Percentiles rank a stretch among this genome's conserved stretches.
These are phyloP conservation scores for Serendipita sp. DNA, from an alignment of 768 basidiomycete genomes.

Conservation along the genomic window DNA sequence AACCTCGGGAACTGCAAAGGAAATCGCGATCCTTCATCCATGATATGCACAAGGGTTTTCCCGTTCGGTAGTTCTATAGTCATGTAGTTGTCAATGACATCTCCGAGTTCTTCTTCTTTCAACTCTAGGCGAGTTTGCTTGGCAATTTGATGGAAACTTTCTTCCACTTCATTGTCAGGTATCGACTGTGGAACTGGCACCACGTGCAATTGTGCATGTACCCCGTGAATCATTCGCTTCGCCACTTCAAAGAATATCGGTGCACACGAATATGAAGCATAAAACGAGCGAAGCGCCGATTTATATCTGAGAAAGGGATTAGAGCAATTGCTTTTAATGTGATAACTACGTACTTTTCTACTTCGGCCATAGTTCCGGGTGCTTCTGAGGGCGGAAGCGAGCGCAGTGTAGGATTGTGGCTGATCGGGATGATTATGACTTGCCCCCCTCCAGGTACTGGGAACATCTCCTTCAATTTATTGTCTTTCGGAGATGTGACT, in stretches of 20 bases:
- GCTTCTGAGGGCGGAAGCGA: slow-evolving; percentile 69
- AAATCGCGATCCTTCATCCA: slow-evolving; percentile 64
- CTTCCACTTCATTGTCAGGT: slow-evolving; percentile 54
- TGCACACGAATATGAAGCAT: slow-evolving; percentile 47
- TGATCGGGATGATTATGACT: slow-evolving; percentile 83
- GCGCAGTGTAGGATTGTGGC: slow-evolving; percentile 78
- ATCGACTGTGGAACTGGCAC: slow-evolving; percentile 25
- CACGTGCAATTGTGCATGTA: slow-evolving; percentile 86
- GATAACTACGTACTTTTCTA: slow-evolving; percentile 37
- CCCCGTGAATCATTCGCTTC: slow-evolving; percentile 66
- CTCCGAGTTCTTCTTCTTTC: slow-evolving; percentile 47
- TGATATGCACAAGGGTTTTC: slow-evolving; percentile 67
- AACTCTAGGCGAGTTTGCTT: slow-evolving; percentile 52
- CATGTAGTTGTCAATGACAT: slow-evolving; percentile 61
- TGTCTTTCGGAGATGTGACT: slow-evolving; percentile 45
- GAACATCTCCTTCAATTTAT: slow-evolving; percentile 18
- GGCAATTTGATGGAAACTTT: slow-evolving; percentile 59
- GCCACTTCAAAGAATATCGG: slow-evolving; percentile 81
- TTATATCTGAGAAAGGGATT: slow-evolving; percentile 44
- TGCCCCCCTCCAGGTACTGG: slow-evolving; percentile 89
- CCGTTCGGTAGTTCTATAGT: slow-evolving; percentile 82
- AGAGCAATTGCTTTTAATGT: background rate
- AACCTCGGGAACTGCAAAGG: slow-evolving; percentile 90
- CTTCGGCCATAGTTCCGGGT: slow-evolving; percentile 61
- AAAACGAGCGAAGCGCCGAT: slow-evolving; percentile 52